Percentiles rank a stretch among this genome's conserved stretches.
Conservation (phyloP, 2,329 filamentous ascomycete genomes). For the Hypoxylon sp. region DNA sequence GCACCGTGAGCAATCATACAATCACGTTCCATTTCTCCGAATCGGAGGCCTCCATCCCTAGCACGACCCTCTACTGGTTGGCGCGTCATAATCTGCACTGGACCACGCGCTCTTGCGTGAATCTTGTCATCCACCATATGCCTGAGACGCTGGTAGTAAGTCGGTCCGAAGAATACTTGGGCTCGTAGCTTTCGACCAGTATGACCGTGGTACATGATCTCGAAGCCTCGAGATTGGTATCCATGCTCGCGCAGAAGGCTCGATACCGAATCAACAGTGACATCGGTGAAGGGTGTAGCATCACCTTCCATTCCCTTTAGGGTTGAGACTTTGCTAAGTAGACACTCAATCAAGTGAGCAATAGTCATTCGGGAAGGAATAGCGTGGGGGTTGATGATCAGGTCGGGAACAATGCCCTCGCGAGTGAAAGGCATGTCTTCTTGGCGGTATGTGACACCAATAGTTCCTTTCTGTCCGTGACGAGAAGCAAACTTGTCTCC, state of each 20-base stretch:
- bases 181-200: slow-evolving; percentile 93
- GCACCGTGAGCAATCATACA: slow-evolving; percentile 99
- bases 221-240: slow-evolving; percentile 96
- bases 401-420: slow-evolving; percentile 91
- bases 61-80: slow-evolving; percentile 99
- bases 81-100: slow-evolving; percentile 95
- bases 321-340: slow-evolving; percentile 94
- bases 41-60: slow-evolving; percentile 95
- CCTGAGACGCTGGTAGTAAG: slow-evolving; percentile 97
- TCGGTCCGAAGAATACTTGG: slow-evolving; percentile 96
- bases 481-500: slow-evolving; percentile 99
- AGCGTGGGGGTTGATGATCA: slow-evolving; percentile 99
- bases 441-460: slow-evolving; percentile 96
- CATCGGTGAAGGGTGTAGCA: slow-evolving; percentile 96
- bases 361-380: slow-evolving; percentile 99
- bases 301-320: slow-evolving; percentile 96
- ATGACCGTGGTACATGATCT: slow-evolving; percentile 99
- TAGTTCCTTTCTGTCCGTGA: slow-evolving; percentile 99
- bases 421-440: slow-evolving; percentile 99
- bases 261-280: slow-evolving; percentile 95
- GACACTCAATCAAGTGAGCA: slow-evolving; percentile 99
- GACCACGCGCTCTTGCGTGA: slow-evolving; percentile 96
- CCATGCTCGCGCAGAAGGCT: slow-evolving; percentile 87
- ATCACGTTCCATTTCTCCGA: slow-evolving; percentile 99
- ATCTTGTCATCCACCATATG: slow-evolving; percentile 99